Evolutionary conservation across 1,284 basidiomycete genomes (phyloP).

Genomic region (Sanguinoderma infundibulare): DNA sequence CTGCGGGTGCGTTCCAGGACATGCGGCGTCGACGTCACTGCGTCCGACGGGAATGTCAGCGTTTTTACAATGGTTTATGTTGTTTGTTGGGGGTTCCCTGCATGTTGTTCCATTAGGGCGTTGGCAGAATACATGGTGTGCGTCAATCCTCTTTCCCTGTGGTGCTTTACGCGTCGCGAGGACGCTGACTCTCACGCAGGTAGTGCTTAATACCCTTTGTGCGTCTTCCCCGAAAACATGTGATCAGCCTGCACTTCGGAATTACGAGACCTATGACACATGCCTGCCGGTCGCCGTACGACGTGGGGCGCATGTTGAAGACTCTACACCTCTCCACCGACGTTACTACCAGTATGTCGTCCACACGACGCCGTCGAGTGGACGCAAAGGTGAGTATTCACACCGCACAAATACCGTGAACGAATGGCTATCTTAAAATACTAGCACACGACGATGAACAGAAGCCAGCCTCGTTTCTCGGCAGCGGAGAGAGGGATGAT

Average conservation of each 20-base stretch:
- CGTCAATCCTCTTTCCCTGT: constrained; percentile 8
- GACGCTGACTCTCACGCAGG: not conserved
- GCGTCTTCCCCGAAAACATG: not conserved
- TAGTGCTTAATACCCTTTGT: not conserved
- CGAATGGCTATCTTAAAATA: not conserved
- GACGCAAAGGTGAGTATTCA: not conserved
- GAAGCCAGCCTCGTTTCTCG: not conserved
- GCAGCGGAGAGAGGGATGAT: not conserved
- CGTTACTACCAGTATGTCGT: not conserved
- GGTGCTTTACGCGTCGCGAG: not conserved
- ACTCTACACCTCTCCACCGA: too few relatives aligned
- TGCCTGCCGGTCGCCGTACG: not conserved
- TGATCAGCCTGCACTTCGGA: not conserved
- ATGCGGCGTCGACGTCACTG: not conserved
- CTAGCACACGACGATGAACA: not conserved
- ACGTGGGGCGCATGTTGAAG: not conserved
- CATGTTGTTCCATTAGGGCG: constrained; percentile 1
- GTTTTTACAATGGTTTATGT: not conserved
- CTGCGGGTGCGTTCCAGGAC: not conserved
- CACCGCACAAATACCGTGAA: not conserved
- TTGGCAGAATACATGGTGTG: constrained; percentile 14
- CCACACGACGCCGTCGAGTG: not conserved
- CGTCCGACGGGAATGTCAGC: not conserved
- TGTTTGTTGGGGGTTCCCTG: not conserved
- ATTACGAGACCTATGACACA: not conserved